A percentile compares a stretch with the other conserved stretches of the same genome.
Evolutionary conservation across 306 rosid genomes (phyloP).

Genomic region (Phaseolus lunatus): DNA sequence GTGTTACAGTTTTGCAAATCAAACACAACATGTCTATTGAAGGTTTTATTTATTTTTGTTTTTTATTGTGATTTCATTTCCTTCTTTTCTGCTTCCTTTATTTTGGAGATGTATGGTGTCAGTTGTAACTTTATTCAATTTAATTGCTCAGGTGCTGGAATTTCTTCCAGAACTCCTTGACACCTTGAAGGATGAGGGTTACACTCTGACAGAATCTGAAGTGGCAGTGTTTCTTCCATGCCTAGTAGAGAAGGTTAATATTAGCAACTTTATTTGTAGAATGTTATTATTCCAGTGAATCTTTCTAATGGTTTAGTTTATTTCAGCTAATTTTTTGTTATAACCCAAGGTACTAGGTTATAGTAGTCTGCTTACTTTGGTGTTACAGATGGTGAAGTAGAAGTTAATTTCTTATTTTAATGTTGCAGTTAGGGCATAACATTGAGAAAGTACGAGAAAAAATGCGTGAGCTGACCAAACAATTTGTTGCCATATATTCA

Average conservation of each 20-base stretch:
- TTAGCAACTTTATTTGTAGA: neutral
- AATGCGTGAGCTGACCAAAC: slow-evolving; percentile 92
- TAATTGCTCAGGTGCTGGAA: slow-evolving; percentile 79
- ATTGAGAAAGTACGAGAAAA: slow-evolving; percentile 94
- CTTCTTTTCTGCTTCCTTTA: neutral
- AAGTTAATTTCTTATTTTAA: neutral
- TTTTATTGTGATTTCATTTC: slow-evolving; percentile 5
- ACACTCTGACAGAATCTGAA: slow-evolving; percentile 87
- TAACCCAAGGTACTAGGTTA: neutral
- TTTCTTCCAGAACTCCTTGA: slow-evolving; percentile 92
- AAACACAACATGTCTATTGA: slow-evolving; percentile 92
- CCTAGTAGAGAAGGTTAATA: slow-evolving; percentile 85
- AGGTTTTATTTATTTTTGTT: slow-evolving; percentile 58
- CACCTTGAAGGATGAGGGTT: slow-evolving; percentile 79
- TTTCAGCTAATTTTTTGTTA: slow-evolving; percentile 5
- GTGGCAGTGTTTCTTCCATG: slow-evolving; percentile 94
- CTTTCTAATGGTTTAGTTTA: neutral
- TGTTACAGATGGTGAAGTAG: slow-evolving; percentile 8
- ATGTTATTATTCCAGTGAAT: neutral
- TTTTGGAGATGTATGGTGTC: neutral
- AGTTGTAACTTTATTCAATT: slow-evolving; percentile 15
- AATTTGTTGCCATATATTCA: slow-evolving; percentile 75
- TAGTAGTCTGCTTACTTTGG: neutral
- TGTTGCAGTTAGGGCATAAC: slow-evolving; percentile 93
- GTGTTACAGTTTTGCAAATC: slow-evolving; percentile 97